Base-by-base conservation (phyloP, 2,329 filamentous ascomycete species). In the Fusarium temperatum region DNA sequence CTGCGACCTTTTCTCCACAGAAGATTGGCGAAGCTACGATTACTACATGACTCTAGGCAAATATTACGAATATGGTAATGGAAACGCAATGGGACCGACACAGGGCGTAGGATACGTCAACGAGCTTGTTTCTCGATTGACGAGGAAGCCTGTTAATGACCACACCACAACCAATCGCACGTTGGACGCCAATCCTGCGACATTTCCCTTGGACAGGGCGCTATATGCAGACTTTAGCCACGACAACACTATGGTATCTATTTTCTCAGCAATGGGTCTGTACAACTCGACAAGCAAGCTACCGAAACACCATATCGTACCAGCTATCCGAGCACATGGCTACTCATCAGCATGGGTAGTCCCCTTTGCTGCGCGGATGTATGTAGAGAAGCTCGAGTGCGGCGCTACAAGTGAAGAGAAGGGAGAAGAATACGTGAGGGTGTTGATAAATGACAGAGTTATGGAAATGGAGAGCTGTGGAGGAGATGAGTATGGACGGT, bases 171-270 rank as follows among this genome's bases (percentile, higher is more conserved):
- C 92, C 11, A 98, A 98, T 81, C 85, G 84, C 41, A 97, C 95
- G 0, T 87, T 98, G 0, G 93, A 97, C 80, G 84, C 84, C 10
- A 86, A 90, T 66, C 83, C 88, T 2, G 79, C 82, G 12, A 95
- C 93, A 0, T 98, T 98, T 78, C 95, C 95, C 0, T 84, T 97
- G 1, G 87, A 88, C 70, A 82, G 85, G 48, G 84, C 83, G 17
- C 83, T 98, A 3, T 98, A 97, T 78, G 95, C 94, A 1, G 95
- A 98, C 82, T 98, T 98, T 80, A 94, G 91, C 72, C 95, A 98
- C 82, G 95, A 98, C 82, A 98, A 97, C 81, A 91, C 93, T 79
- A 94, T 98, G 90, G 90, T 89, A 36, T 88, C 89, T 13, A 90
- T 97, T 12, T 93, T 93, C 79, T 90, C 90, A 10, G 94, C 94